Base-by-base conservation (phyloP, 1,284 basidiomycete species). In the Ceratobasidium papillatum region DNA sequence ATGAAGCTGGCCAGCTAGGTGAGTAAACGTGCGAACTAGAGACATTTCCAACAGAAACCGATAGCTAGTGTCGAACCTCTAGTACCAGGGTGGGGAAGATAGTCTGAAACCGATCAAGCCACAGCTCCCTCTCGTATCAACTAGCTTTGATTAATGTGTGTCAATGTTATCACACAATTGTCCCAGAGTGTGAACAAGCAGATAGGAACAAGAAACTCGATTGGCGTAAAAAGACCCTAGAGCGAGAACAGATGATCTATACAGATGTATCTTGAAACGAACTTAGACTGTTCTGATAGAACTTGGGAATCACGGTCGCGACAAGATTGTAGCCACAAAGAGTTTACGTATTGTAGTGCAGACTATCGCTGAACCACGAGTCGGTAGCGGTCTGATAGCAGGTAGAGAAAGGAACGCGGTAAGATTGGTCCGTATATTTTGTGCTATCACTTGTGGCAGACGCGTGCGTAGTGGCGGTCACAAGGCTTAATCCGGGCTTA, bases 1-100 rank as follows among this genome's bases (percentile, higher is more conserved):
- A 78, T 87, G 86, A 64, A 88, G 88, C 77, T 84, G 85, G 75
- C 86, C 87, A 75, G 88, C 90, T 76, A 93, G 85, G 81, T 91
- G 88, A 36, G 90, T 89, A 77, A 90, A 90, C 0, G 89, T 49
- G n/a, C 56, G 54, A 61, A 71, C 43, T 45, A 71, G n/a, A 36
- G 68, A 71, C 68, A 87, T 78, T 87, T 83, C 75, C 32, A 32
- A 32, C 3, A 41, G 11, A n/a, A 38, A 38, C 17, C 25, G 14
- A 30, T 14, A 59, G 25, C 14, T 4, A 2, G 17, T 17, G 25
- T 17, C 11, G 11, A 30, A 30, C 12, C 34, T 38, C 36, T 59
- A 12, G 36, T 25, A 59, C 36, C n/a, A 41, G 58, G 54, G 8
- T 30, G 30, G 36, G 19, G n/a, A 38, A 22, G 19, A 59, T 25